Conservation (phyloP, 768 basidiomycete genomes). For the Inosperma sp. region DNA sequence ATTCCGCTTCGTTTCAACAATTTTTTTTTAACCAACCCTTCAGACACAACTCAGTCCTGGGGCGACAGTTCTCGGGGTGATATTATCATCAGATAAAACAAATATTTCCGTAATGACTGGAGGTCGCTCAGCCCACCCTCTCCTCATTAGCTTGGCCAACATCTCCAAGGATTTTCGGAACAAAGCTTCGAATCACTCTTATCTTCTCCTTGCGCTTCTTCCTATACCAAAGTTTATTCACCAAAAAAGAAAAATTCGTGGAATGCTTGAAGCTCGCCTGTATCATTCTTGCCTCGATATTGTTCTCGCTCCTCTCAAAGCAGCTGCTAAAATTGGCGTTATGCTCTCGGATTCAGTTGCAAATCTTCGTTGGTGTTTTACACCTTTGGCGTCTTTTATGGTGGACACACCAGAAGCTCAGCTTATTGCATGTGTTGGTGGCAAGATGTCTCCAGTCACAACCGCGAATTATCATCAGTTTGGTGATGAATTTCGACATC, state of each 20-base stretch:
- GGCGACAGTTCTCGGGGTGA: constrained; percentile 26
- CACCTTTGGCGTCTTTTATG: constrained; percentile 28
- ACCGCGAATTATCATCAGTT: constrained; percentile 28
- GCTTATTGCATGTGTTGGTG: constrained; percentile 25
- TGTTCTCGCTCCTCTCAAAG: constrained; percentile 26
- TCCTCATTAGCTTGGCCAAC: constrained; percentile 31
- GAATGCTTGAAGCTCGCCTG: constrained; percentile 25
- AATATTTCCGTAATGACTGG: constrained; percentile 29
- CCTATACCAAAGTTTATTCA: constrained; percentile 30
- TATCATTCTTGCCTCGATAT: constrained; percentile 29
- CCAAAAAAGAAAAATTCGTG: constrained; percentile 17
- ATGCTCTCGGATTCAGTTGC: constrained; percentile 29
- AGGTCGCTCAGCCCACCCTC: constrained; percentile 27
- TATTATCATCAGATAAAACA: constrained; percentile 32
- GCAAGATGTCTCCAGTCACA: constrained; percentile 30
- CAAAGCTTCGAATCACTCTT: constrained; percentile 31
- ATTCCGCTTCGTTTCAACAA: neutral
- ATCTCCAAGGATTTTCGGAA: constrained; percentile 25
- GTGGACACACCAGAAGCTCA: constrained; percentile 31
- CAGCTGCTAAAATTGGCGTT: constrained; percentile 22
- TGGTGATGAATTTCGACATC: constrained; percentile 27
- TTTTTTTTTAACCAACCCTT: constrained; percentile 1
- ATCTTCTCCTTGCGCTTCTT: constrained; percentile 25
- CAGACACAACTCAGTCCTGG: constrained; percentile 20
- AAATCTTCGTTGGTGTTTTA: constrained; percentile 21